A percentile compares a stretch with the other conserved stretches of the same genome.
Conservation (phyloP, 345 rosid genomes). For the Turnera subulata region DNA sequence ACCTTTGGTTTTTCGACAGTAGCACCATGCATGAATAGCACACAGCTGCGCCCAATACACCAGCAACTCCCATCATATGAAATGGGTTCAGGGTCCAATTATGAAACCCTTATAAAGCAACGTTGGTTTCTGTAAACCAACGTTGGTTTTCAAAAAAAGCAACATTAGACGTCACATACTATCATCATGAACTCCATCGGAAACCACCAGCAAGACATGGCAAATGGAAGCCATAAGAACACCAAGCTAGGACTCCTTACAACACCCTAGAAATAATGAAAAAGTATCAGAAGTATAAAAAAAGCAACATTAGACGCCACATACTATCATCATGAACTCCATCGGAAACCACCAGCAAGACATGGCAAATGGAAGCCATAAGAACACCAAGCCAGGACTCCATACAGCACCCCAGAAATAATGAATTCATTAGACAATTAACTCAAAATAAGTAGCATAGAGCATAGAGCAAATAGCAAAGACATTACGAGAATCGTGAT, state of each 20-base stretch:
- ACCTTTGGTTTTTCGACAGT: too few relatives aligned
- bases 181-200: slow-evolving; percentile 69
- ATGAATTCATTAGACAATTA: slow-evolving; percentile 25
- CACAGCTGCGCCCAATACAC: too few relatives aligned
- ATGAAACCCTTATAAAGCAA: too few relatives aligned
- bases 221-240: slow-evolving; percentile 75
- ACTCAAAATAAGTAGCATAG: not conserved
- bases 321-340: slow-evolving; percentile 62
- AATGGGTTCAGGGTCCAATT: too few relatives aligned
- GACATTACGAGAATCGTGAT: too few relatives aligned
- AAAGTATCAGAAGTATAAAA: too few relatives aligned
- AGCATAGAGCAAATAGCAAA: too few relatives aligned
- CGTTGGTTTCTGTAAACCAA: too few relatives aligned
- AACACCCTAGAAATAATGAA: slow-evolving; percentile 29
- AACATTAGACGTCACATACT: slow-evolving; percentile 61
- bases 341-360: slow-evolving; percentile 76
- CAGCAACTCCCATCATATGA: too few relatives aligned
- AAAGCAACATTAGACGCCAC: slow-evolving; percentile 61
- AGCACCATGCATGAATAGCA: too few relatives aligned
- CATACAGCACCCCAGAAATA: slow-evolving; percentile 45
- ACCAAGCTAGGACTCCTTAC: slow-evolving; percentile 76
- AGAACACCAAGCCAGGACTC: slow-evolving; percentile 70
- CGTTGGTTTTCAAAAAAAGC: too few relatives aligned
- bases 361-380: slow-evolving; percentile 73
- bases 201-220: slow-evolving; percentile 73